Evolutionary conservation across 192 early-diverging fungal species (phyloP).

Genomic region (Piromyces sp.): DNA sequence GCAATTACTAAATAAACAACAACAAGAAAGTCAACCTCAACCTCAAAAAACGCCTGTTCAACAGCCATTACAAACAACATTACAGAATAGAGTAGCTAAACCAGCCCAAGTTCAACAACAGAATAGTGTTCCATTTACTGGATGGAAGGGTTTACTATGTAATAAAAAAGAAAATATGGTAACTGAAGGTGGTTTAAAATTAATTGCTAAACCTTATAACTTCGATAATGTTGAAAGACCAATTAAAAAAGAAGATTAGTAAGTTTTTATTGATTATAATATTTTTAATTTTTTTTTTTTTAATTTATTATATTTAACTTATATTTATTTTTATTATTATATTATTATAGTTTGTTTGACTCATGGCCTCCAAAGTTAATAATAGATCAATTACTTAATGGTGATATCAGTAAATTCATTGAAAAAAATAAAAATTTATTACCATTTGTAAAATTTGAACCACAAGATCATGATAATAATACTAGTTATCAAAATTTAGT

Average conservation of each 20-base stretch:
- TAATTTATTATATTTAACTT: too few relatives aligned
- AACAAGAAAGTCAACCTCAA: too few relatives aligned
- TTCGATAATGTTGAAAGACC: background rate
- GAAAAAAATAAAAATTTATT: background rate
- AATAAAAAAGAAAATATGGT: background rate
- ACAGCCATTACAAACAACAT: too few relatives aligned
- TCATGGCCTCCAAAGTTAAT: background rate
- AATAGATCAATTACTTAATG: background rate
- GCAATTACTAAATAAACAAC: too few relatives aligned
- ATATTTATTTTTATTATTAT: background rate
- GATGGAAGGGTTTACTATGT: background rate
- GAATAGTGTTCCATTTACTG: background rate
- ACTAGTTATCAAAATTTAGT: background rate
- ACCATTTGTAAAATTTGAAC: background rate
- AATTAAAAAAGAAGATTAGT: background rate
- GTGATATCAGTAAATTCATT: background rate
- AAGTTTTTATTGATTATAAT: background rate
- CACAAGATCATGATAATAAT: background rate
- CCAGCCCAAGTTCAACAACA: background rate
- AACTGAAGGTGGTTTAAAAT: background rate
- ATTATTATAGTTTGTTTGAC: background rate
- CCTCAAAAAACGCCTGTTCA: too few relatives aligned
- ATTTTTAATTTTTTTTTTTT: too few relatives aligned
- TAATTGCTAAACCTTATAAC: background rate
- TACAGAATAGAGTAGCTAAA: too few relatives aligned